Evolutionary conservation across 108 stramenopile species (phyloP).

Genomic region (Aurantiochytrium sp.): DNA sequence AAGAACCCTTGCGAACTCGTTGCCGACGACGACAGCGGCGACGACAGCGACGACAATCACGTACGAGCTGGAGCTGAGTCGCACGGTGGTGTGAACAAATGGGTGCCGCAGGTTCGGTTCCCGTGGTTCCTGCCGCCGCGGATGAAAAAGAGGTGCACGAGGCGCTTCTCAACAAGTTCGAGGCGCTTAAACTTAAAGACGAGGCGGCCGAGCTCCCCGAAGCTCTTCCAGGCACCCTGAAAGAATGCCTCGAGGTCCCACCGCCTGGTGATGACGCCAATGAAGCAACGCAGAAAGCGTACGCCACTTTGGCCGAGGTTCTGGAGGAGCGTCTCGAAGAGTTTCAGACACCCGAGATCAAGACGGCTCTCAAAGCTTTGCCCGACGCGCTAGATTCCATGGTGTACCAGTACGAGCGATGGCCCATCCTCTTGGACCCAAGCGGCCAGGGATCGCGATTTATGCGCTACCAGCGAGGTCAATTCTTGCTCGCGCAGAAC

Average conservation of each 20-base stretch:
- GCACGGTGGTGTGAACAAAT: not conserved
- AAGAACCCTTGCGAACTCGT: too few species aligned
- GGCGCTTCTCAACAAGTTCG: not conserved
- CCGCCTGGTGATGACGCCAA: not conserved
- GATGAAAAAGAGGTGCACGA: not conserved
- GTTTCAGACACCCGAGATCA: not conserved
- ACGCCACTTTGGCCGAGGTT: not conserved
- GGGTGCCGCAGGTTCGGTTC: not conserved
- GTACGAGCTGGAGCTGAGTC: too few species aligned
- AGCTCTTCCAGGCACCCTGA: not conserved
- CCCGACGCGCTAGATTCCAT: conserved; percentile 23
- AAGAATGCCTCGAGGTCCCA: not conserved
- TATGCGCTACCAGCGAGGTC: conserved; percentile 34
- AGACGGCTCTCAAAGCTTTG: conserved; percentile 11
- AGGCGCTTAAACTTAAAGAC: not conserved
- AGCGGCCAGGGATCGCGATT: conserved; percentile 29
- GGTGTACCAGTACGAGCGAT: conserved; percentile 27
- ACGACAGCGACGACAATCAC: too few species aligned
- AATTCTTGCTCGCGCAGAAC: conserved; percentile 9
- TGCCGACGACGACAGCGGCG: too few species aligned
- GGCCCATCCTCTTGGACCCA: conserved; percentile 34
- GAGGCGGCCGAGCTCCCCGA: not conserved
- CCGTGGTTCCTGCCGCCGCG: not conserved
- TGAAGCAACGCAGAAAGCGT: not conserved
- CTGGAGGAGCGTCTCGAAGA: not conserved